These are phyloP conservation scores for Crithidia sp. DNA, from an alignment of 208 protist genomes.

Conservation along the genomic window DNA sequence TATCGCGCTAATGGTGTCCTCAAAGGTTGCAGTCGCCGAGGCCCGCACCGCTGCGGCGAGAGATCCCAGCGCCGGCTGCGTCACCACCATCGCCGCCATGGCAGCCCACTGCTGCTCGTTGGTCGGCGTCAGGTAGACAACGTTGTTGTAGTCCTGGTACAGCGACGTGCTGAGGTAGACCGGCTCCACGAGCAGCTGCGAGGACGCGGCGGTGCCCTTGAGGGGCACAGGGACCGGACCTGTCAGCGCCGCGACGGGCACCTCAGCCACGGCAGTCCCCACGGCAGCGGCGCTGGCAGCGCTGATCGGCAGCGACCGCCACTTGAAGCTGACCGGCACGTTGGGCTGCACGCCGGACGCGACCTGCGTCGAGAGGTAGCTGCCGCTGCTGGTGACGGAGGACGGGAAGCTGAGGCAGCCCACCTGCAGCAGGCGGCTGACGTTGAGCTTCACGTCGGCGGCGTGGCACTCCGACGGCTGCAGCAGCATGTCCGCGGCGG, in stretches of 20 bases:
- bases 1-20: neutral
- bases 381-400: neutral
- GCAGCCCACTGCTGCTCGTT: constrained; percentile 33
- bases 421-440: constrained; percentile 11
- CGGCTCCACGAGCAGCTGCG: constrained; percentile 16
- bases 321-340: neutral
- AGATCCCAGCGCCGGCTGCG: neutral
- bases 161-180: constrained; percentile 17
- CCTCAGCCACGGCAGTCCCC: neutral
- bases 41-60: neutral
- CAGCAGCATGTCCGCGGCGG: constrained; percentile 13
- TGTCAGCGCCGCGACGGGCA: neutral
- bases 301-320: neutral
- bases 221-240: neutral
- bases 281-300: neutral
- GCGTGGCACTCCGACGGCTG: constrained; percentile 21
- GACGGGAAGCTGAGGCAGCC: constrained; percentile 9
- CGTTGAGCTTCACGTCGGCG: constrained; percentile 15
- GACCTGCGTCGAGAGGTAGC: constrained; percentile 18
- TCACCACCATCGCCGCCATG: constrained; percentile 14
- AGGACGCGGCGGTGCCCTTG: neutral
- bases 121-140: constrained; percentile 33
- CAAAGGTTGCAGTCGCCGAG: neutral
- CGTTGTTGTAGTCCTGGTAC: constrained; percentile 25
- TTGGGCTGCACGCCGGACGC: neutral